phyloP scores from a whole-genome alignment of 1,284 basidiomycete genomes.

The Ceratobasidium sp. region DNA sequence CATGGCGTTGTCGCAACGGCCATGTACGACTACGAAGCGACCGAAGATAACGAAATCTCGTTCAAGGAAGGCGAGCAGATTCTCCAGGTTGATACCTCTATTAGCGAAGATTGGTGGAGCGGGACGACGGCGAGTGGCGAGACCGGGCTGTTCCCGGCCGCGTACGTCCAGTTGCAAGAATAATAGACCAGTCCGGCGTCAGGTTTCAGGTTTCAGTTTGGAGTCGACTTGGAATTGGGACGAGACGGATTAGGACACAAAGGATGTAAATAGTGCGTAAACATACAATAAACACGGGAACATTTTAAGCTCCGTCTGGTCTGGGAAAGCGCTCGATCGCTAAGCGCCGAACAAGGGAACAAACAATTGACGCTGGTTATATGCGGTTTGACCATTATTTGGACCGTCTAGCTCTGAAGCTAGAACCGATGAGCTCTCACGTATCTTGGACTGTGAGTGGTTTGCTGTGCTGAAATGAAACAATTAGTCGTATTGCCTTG shows the following conservation, averaged over 20 bases:
- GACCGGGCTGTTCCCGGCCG: conserved; percentile 78
- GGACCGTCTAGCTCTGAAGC: not conserved
- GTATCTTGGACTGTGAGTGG: not conserved
- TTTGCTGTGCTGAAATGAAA: not conserved
- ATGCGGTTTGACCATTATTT: conserved; percentile 31
- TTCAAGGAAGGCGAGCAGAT: conserved; percentile 86
- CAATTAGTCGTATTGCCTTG: not conserved
- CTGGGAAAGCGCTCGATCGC: not conserved
- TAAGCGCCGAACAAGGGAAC: conserved; percentile 25
- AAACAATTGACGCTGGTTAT: conserved; percentile 20
- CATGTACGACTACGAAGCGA: conserved; percentile 82
- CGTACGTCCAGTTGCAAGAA: conserved; percentile 44
- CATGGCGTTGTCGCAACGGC: conserved; percentile 73
- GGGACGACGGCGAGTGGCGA: conserved; percentile 71
- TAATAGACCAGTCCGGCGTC: no score
- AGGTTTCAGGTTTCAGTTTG: not conserved
- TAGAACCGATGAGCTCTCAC: not conserved
- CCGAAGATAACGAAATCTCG: conserved; percentile 88
- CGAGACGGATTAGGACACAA: not conserved
- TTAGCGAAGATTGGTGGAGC: conserved; percentile 89
- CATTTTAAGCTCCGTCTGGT: conserved; percentile 9
- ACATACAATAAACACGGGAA: conserved; percentile 10
- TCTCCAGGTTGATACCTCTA: conserved; percentile 71
- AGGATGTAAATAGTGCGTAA: not conserved
- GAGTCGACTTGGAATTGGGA: no score